Evolutionary conservation across 179 eudicot genomes (phyloP), one percentile per base, ranked within the genome.

Genomic region (Monotropa hypopitys): DNA sequence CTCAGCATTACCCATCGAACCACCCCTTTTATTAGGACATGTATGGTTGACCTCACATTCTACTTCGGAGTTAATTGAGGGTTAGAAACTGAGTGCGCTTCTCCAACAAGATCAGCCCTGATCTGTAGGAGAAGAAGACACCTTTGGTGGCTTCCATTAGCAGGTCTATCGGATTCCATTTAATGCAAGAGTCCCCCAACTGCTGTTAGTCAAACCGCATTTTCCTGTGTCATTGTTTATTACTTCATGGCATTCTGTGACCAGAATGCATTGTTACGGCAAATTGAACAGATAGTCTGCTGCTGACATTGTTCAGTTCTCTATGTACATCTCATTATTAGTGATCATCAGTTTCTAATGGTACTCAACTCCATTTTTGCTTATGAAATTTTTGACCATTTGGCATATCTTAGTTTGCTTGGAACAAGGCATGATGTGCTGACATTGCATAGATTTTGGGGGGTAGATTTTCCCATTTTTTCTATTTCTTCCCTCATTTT

Each of bases 141-240:
- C 72, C 47, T 50, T n/a, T 28, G n/a, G n/a, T n/a, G n/a, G n/a
- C n/a, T n/a, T n/a, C n/a, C n/a, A n/a, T n/a, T n/a, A 59, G 63
- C 70, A 28, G 74, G 79, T 73, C 33, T 5, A 68, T 32, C 35
- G 33, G n/a, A 68, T 74, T 10, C 28, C 75, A 11, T 23, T 54
- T 3, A 32, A 40, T 21, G 35, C 35, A 12, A 26, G 26, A 53
- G 57, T 21, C 43, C 21, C 49, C 50, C 28, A 7, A 38, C 16
- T n/a, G 16, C 32, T 40, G 50, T 21, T 40, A 51, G 28, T 57
- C 50, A 56, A 74, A 21, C 13, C 16, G 38, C 26, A 13, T 20
- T 23, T 74, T 30, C 8, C 62, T 54, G 10, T 57, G 46, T 43
- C 40, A 59, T 73, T 30, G 54, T 76, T 46, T 47, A 20, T 32